Base-by-base conservation (phyloP, 805 yeast species). In the Deakozyma indianensis region DNA sequence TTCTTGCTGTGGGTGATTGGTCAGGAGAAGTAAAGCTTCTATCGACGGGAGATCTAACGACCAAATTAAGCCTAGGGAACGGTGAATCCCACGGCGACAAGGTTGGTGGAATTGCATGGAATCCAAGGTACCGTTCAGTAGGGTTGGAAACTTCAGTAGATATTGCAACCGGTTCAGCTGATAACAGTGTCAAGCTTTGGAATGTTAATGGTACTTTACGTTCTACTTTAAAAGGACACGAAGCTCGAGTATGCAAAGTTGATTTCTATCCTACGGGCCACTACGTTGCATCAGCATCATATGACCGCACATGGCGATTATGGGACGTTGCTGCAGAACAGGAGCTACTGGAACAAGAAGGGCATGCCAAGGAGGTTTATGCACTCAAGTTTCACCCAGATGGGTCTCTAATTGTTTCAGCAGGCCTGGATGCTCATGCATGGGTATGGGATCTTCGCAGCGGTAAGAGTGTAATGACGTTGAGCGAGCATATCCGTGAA, bases 371-470 rank as follows among this genome's bases (percentile, higher is more conserved):
- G 53, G 92, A 78, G 47, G 78, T 87, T 0, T 77, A 74, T 48
- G 56, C 77, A 0, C 59, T 83, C 2, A 63, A 74, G 1, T 72
- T 81, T 50, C 51, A 48, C 15, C 70, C 71, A 0, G 94, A 85
- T 54, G 96, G 97, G 1, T 68, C 90, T 2, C 60, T 90, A 3
- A 54, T 82, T 4, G 80, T 82, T 0, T 75, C 85, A 11, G 92
- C 80, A 2, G 95, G 96, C 0, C 63, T 79, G 3, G 96, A 90
- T 60, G 82, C 80, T 0, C 62, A 77, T 18, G 78, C 77, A 0
- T 66, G 80, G 41, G 58, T 88, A 1, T 90, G 96, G 96, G 98
- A 90, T 63, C 59, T 90, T 35, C 65, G 98, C 44, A 69, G 81
- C 0, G 97, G 96, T 2, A 69, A 74, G 46, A 67, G 76, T 0